Evolutionary conservation across 164 flowering plant genomes (phyloP).

Genomic region (Sedum album): DNA sequence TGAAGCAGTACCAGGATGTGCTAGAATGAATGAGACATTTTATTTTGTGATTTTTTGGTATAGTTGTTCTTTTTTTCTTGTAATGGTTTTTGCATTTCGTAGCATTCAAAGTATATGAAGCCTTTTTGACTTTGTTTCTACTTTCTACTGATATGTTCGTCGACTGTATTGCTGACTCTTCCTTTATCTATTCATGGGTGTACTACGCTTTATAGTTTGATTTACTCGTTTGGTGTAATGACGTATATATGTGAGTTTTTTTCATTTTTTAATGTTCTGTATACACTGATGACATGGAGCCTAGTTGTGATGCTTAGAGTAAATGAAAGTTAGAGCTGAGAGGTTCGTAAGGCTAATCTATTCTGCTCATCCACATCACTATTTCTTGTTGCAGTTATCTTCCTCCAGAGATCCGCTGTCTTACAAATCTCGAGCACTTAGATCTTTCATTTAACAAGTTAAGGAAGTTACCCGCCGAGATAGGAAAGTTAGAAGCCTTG

Average conservation of each 20-base stretch:
- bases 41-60: too few relatives aligned
- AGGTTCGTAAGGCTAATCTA: background rate
- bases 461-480: slow-evolving; percentile 68
- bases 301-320: background rate
- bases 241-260: background rate
- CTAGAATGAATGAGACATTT: too few relatives aligned
- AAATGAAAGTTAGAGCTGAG: background rate
- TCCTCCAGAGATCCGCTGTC: slow-evolving; percentile 82
- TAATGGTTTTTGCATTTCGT: too few relatives aligned
- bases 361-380: slow-evolving; percentile 3
- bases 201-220: background rate
- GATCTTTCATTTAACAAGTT: slow-evolving; percentile 92
- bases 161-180: background rate
- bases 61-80: too few relatives aligned
- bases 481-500: slow-evolving; percentile 49
- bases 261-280: background rate
- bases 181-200: background rate
- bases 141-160: background rate
- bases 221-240: background rate
- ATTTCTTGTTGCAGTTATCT: slow-evolving; percentile 51
- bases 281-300: background rate
- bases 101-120: background rate
- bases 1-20: background rate
- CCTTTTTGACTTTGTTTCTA: background rate
- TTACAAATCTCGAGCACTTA: slow-evolving; percentile 60